Evolutionary conservation across 768 basidiomycete genomes (phyloP), one percentile per base, ranked within the genome.

Genomic region (Porpolomopsis calyptriformis): DNA sequence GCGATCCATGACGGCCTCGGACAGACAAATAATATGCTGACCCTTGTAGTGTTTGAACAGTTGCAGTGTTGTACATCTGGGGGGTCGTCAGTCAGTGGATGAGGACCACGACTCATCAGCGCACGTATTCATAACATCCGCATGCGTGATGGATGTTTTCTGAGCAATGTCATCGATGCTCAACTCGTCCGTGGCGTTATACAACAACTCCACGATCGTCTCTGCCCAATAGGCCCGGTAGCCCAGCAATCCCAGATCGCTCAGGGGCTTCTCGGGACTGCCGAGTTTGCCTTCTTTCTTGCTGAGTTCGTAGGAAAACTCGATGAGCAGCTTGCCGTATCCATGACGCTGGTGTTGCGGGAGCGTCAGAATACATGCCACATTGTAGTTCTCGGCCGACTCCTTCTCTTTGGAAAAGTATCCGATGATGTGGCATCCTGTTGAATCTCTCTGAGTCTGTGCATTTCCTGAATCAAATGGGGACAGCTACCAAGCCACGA

Each of bases 381-480:
- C 88, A 63, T 99, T 99, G 73, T 98, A 99, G 57, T 82, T 89
- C 56, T 99, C 96, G 22, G 96, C 85, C 2, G 80, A 93, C 64
- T 99, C 96, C 62, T 99, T 99, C 69, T 99, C 96, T 60, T 98
- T 98, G 23, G 92, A 97, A 65, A 99, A 99, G 67, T 97, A 99
- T 20, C 94, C 94, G 53, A 99, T 85, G 53, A 96, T 66, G 61
- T 99, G 96, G 62, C 88, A 91, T 25, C 96, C 96, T 18, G 74
- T 67, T 10, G 86, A 81, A 66, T 99, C 96, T 50, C 91, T 79
- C 58, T 81, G 78, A 41, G 78, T 77, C 87, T 90, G 42, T 41
- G 53, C 12, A 52, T 34, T 37, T 18, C 47, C 36, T 48, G 31
- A 48, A 50, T 43, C 48, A 41, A 14, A 20, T 20, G 29, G 16